A percentile compares a stretch with the other conserved stretches of the same genome.
phyloP scores from a whole-genome alignment of 345 rosid genomes.

The Pseudoturritis turrita region DNA sequence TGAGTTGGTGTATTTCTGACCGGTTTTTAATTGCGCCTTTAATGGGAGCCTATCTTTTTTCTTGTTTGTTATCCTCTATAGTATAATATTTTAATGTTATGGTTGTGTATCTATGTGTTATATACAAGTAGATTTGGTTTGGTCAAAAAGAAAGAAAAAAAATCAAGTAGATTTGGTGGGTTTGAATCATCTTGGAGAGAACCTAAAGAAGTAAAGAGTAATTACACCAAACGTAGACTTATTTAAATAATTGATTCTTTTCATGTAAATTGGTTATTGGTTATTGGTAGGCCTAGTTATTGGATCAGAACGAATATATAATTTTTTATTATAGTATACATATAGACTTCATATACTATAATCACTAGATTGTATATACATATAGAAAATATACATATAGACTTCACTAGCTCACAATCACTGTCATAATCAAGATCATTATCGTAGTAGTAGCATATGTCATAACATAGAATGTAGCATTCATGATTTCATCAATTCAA shows the following conservation, averaged over 20 bases:
- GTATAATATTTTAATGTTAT: background rate
- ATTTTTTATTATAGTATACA: too few relatives aligned
- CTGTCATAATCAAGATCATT: background rate
- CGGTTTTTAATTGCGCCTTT: slow-evolving; percentile 33
- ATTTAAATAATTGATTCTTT: background rate
- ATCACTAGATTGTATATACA: too few relatives aligned
- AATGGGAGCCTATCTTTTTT: slow-evolving; percentile 2
- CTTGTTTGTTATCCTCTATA: background rate
- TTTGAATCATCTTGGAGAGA: background rate
- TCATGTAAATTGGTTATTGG: background rate
- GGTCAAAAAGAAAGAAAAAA: too few relatives aligned
- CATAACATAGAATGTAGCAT: background rate
- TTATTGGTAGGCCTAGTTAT: background rate
- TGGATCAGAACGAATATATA: background rate
- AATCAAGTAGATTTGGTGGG: slow-evolving; percentile 30
- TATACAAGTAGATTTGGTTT: slow-evolving; percentile 25
- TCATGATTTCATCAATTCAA: background rate
- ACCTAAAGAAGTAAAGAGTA: background rate
- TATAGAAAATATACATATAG: background rate
- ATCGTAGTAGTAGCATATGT: background rate
- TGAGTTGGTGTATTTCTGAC: slow-evolving; percentile 21
- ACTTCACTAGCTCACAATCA: background rate
- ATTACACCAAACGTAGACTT: slow-evolving; percentile 15
- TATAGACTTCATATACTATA: too few relatives aligned
- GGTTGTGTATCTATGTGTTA: background rate